A percentile compares a stretch with the other conserved stretches of the same genome.
These are phyloP conservation scores for Trichoderma harzianum DNA, from an alignment of 2,329 filamentous ascomycete genomes.

Conservation along the genomic window DNA sequence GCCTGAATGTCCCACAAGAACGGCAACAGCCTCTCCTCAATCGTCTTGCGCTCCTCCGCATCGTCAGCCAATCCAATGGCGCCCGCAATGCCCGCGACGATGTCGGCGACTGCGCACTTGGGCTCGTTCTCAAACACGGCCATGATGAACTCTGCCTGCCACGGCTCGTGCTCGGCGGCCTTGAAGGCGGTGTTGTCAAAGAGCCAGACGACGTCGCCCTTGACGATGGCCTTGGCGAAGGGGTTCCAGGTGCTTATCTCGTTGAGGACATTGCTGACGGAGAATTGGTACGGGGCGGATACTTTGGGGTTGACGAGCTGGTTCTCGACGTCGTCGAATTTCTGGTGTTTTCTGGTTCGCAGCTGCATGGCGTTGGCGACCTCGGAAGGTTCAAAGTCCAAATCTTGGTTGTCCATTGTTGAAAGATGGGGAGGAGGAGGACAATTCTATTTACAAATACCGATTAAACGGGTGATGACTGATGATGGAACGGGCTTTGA, in stretches of 20 bases:
- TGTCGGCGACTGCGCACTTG: conserved; percentile 62
- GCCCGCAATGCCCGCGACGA: conserved; percentile 67
- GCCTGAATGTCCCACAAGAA: conserved; percentile 76
- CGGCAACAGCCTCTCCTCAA: conserved; percentile 67
- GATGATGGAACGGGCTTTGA: not conserved
- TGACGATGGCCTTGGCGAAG: conserved; percentile 56
- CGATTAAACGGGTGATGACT: not conserved
- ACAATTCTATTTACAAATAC: not conserved
- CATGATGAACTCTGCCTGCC: conserved; percentile 80
- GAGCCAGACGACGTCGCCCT: conserved; percentile 76
- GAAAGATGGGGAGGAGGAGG: not conserved
- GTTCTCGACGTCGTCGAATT: conserved; percentile 50
- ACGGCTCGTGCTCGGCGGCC: conserved; percentile 46
- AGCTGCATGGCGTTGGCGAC: conserved; percentile 46
- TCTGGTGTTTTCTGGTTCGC: conserved; percentile 45
- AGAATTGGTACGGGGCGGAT: conserved; percentile 23
- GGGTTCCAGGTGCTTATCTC: conserved; percentile 55
- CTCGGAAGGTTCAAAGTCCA: conserved; percentile 26
- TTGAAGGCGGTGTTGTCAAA: conserved; percentile 85
- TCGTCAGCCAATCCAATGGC: conserved; percentile 63
- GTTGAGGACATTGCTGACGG: conserved; percentile 41
- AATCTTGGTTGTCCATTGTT: conserved; percentile 25
- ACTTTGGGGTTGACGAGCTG: conserved; percentile 39
- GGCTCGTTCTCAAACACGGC: conserved; percentile 75
- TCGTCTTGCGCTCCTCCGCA: conserved; percentile 55